Evolutionary conservation across 1,284 basidiomycete species (phyloP).

Genomic region (Chalciporus sp.): DNA sequence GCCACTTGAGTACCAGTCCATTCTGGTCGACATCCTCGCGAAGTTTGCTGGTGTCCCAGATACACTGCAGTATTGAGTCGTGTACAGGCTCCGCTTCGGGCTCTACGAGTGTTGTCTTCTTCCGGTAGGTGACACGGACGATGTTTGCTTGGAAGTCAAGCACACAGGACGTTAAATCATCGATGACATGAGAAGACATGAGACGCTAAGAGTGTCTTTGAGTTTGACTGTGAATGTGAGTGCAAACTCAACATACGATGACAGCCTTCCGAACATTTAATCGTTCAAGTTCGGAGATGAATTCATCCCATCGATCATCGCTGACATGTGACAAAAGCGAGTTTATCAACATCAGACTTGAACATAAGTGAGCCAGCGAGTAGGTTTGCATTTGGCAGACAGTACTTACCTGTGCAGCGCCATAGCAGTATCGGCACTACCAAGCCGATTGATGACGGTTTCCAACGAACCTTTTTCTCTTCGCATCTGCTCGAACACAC

Average conservation of each 20-base stretch:
- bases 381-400: conserved; percentile 1
- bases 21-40: conserved; percentile 52
- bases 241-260: conserved; percentile 54
- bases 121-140: conserved; percentile 78
- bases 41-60: conserved; percentile 71
- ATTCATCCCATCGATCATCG: conserved; percentile 77
- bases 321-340: conserved; percentile 79
- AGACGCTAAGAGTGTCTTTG: conserved; percentile 57
- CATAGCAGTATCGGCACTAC: conserved; percentile 83
- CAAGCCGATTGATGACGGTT: conserved; percentile 77
- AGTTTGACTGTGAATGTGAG: conserved; percentile 5
- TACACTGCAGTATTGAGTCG: conserved; percentile 62
- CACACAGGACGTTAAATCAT: conserved; percentile 85
- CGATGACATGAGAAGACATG: conserved; percentile 85
- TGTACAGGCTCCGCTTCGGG: conserved; percentile 66
- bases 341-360: conserved; percentile 88
- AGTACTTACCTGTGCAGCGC: conserved; percentile 74
- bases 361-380: conserved; percentile 13
- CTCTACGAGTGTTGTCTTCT: conserved; percentile 79
- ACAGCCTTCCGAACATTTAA: conserved; percentile 85
- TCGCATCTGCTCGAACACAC: conserved; percentile 83
- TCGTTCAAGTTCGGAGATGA: conserved; percentile 76
- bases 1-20: conserved; percentile 67
- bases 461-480: conserved; percentile 66
- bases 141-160: conserved; percentile 93